Conservation (phyloP, 169 alveolate species). For the Plasmodium coatneyi region DNA sequence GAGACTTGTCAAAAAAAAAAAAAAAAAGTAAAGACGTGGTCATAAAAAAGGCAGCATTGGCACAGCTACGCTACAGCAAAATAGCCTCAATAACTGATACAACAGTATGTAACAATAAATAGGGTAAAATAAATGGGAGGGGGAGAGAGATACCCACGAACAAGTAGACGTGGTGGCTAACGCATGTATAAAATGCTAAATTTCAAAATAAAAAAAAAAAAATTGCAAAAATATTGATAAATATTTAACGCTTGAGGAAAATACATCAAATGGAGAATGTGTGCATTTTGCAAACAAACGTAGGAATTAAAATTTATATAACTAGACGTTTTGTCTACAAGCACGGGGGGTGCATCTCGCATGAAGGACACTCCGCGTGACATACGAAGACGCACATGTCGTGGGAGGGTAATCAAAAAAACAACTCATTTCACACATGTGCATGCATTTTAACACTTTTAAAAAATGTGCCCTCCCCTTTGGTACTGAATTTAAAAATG, state of each 20-base stretch:
- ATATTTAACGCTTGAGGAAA: background rate
- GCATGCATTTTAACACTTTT: background rate
- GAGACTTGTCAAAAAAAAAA: background rate
- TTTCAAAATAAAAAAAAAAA: background rate
- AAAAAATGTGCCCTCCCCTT: background rate
- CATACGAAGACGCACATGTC: background rate
- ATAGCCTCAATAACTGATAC: background rate
- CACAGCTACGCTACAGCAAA: background rate
- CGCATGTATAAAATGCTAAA: background rate
- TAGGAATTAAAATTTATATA: background rate
- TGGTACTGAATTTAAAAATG: background rate
- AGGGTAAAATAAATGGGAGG: background rate
- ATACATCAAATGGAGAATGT: background rate
- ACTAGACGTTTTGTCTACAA: background rate
- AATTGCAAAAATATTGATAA: background rate
- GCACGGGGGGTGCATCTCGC: background rate
- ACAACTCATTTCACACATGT: background rate
- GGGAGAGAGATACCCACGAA: background rate
- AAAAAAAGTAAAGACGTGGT: background rate
- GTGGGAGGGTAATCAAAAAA: background rate
- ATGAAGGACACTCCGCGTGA: background rate
- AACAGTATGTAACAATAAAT: background rate
- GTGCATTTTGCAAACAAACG: background rate
- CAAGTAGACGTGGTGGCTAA: background rate
- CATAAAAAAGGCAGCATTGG: background rate